Base-by-base conservation (phyloP, 176 grass and related monocot genomes). In the Rhynchospora tenuis region DNA sequence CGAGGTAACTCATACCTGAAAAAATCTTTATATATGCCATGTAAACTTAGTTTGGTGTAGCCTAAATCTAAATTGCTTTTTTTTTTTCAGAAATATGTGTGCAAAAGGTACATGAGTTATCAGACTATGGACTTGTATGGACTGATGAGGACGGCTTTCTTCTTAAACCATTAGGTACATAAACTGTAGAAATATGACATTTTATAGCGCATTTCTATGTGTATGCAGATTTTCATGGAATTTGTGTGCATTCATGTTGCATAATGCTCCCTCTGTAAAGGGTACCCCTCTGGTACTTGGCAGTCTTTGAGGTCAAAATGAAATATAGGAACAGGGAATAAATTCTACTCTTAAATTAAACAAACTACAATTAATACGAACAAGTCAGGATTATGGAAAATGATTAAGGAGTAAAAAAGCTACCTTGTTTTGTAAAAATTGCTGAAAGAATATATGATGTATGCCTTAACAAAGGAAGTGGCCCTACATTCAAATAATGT, bases 121-220 rank as follows among this genome's bases (percentile, higher is more conserved):
- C 88, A 83, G 92, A 98, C 72, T 86, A 91, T 87, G 95, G 95
- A 57, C 87, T 98, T 80, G 90, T 94, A 73, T 94, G 82, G 95
- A 91, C 90, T 83, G 95, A 98, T 44, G 90, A 88, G 73, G 89
- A 93, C 74, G 90, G 90, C 80, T 98, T 98, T 84, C 69, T 91
- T 87, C 86, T 98, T 82, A 92, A 93, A 88, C 87, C 95, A 46
- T 89, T 93, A 93, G 95, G 95, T 98, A 79, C 47, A 7, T 75
- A 23, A 52, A 54, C 10, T 52, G 45, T 15, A 26, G 22, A 51
- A 26, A 10, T 73, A 23, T 73, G 6, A 51, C 9, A 24, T 10
- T 26, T 74, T n/a, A 24, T 51, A 3, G 46, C 23, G 6, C 29
- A 26, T 74, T 31, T 74, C 20, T 2, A 50, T 73, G 11, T 23